Evolutionary conservation across 139 green algal species (phyloP).

Genomic region (Klebsormidium nitens): DNA sequence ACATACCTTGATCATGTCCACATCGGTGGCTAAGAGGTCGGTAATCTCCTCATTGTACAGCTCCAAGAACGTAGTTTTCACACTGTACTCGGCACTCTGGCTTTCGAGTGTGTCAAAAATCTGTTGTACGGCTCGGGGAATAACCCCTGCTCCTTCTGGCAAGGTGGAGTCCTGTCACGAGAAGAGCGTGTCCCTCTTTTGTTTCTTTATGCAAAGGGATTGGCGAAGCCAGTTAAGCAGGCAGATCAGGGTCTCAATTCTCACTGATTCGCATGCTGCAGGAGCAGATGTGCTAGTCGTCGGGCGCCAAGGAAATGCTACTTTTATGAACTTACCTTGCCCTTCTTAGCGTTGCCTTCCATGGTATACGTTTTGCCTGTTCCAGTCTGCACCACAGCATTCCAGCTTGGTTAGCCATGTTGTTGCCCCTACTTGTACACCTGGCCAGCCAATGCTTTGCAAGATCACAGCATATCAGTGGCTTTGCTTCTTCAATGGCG

Average conservation of each 20-base stretch:
- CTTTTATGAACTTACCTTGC: slow-evolving; percentile 36
- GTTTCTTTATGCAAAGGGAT: background rate
- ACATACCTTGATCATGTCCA: slow-evolving; percentile 1
- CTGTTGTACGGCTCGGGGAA: slow-evolving; percentile 87
- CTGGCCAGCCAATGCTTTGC: slow-evolving; percentile 2
- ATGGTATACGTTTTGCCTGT: slow-evolving; percentile 98
- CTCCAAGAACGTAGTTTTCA: slow-evolving; percentile 88
- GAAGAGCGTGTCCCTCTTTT: background rate
- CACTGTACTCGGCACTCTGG: slow-evolving; percentile 53
- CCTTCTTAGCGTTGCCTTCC: slow-evolving; percentile 66
- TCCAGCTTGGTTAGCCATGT: slow-evolving; percentile 24
- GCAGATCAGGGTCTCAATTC: too few relatives aligned
- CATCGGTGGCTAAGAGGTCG: slow-evolving; percentile 70
- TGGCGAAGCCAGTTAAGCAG: background rate
- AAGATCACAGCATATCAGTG: background rate
- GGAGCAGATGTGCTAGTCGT: too few relatives aligned
- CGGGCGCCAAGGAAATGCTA: too few relatives aligned
- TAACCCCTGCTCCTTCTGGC: slow-evolving; percentile 76
- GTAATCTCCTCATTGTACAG: slow-evolving; percentile 99
- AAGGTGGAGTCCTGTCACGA: slow-evolving; percentile 37
- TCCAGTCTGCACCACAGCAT: slow-evolving; percentile 81
- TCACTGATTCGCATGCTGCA: too few relatives aligned
- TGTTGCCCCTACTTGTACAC: background rate
- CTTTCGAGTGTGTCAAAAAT: slow-evolving; percentile 87
- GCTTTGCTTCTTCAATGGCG: background rate